phyloP scores from a whole-genome alignment of 1,139 yeast genomes.

The Suhomyces bribrorum region DNA sequence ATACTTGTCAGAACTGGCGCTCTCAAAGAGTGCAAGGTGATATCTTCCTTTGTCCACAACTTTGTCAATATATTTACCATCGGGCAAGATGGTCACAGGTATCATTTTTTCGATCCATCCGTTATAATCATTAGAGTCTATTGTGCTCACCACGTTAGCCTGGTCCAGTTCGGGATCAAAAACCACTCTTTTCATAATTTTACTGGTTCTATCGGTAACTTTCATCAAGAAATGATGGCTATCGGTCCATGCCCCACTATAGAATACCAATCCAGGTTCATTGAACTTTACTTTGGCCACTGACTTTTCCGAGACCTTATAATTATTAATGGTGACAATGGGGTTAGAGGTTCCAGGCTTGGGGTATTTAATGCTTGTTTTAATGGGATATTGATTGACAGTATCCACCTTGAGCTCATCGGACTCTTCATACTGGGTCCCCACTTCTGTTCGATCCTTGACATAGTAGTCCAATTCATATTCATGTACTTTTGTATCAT shows the following conservation, averaged over 20 bases:
- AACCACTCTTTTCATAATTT: constrained; percentile 54
- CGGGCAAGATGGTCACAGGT: constrained; percentile 34
- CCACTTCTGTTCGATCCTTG: constrained; percentile 36
- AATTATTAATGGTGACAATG: constrained; percentile 47
- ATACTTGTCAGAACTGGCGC: constrained; percentile 46
- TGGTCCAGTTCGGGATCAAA: constrained; percentile 40
- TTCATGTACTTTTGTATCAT: constrained; percentile 70
- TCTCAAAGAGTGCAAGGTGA: constrained; percentile 69
- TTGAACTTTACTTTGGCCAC: constrained; percentile 19
- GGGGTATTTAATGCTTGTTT: constrained; percentile 67
- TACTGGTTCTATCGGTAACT: constrained; percentile 72
- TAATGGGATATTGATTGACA: constrained; percentile 57
- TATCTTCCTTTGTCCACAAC: constrained; percentile 63
- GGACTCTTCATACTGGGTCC: constrained; percentile 25
- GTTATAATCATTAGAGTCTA: constrained; percentile 47
- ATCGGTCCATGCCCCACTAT: constrained; percentile 74
- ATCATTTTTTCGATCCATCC: constrained; percentile 58
- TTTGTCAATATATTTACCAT: constrained; percentile 71
- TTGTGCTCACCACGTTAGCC: constrained; percentile 17
- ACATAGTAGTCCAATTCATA: constrained; percentile 67
- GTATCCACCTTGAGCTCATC: constrained; percentile 18
- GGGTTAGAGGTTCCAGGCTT: constrained; percentile 87
- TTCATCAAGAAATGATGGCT: constrained; percentile 56
- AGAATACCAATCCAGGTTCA: constrained; percentile 47
- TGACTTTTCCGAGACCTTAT: constrained; percentile 33